Percentiles rank a stretch among this genome's conserved stretches.
These are phyloP conservation scores for Lactarius vividus DNA, from an alignment of 768 basidiomycete genomes.

Conservation along the genomic window DNA sequence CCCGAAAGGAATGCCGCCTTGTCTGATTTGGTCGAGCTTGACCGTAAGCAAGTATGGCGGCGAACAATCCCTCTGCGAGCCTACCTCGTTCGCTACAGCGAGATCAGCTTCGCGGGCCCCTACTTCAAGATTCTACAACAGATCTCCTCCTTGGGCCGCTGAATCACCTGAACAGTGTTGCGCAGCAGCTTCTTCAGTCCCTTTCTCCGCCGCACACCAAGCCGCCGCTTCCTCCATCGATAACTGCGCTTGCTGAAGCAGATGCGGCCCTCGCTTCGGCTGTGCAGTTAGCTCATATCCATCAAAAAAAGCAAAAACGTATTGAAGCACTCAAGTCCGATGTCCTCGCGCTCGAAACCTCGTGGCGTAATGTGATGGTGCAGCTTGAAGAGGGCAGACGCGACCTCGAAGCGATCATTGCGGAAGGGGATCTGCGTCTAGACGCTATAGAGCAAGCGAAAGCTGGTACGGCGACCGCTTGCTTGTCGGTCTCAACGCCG, in stretches of 20 bases:
- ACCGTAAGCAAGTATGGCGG: background rate
- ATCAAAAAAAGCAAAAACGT: conserved; percentile 72
- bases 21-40: no score
- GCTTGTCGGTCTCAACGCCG: background rate
- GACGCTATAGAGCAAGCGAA: conserved; percentile 69
- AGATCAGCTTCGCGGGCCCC: background rate
- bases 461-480: conserved; percentile 49
- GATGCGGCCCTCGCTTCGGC: conserved; percentile 67
- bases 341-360: conserved; percentile 60
- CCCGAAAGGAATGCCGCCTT: no score
- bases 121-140: conserved; percentile 49
- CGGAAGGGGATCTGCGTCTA: conserved; percentile 71
- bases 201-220: conserved; percentile 64
- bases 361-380: conserved; percentile 66
- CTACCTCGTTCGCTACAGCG: background rate
- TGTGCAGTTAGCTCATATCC: conserved; percentile 60
- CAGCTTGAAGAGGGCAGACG: conserved; percentile 63
- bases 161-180: conserved; percentile 56
- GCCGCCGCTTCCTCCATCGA: conserved; percentile 59
- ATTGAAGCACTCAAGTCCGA: conserved; percentile 73
- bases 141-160: conserved; percentile 60
- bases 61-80: background rate
- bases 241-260: conserved; percentile 54
- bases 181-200: conserved; percentile 69
- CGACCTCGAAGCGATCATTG: conserved; percentile 66